Evolutionary conservation across 371 early-diverging fungal species (phyloP), one percentile per base, ranked within the genome.

Genomic region (Mucor piriformis): DNA sequence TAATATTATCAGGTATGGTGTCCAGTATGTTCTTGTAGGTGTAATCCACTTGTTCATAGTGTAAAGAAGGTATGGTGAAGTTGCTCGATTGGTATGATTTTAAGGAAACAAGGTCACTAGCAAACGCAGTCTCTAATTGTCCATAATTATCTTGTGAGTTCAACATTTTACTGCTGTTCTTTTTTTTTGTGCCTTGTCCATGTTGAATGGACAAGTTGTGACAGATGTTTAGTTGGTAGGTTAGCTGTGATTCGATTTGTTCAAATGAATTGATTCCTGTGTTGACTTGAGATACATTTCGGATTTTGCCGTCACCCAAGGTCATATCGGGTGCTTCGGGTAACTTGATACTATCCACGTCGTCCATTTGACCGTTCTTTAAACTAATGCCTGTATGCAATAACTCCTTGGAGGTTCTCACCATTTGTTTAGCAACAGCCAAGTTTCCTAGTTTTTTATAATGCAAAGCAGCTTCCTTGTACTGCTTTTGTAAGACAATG

Each of bases 1-100:
- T 69, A 54, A 91, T 90, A 25, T 89, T 88, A 18, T 74, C 43
- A 1, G 83, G 78, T 33, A 92, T 64, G 37, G 89, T 87, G 38
- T 81, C 70, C 50, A 78, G 63, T 8, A 73, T 63, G 38, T 84
- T 78, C 57, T 83, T 84, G 11, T 86, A 67, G 13, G 74, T 73
- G 64, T 88, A 92, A 2, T 76, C 57, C 5, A 91, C 81, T 38
- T 82, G 77, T 62, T 86, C 85, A 64, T 82, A 80, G 63, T 83
- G 83, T 32, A 90, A 82, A 0, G 74, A 56, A 3, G 88, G 86
- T 0, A 78, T 70, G 18, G 47, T 67, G 58, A 10, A 59, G 27
- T 75, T 64, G 12, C 74, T 65, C 1, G 84, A 70, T 16, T 66
- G 64, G 18, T 43, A 21, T 6, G 46, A 7, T 21, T 21, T 11